Percentiles rank a stretch among this genome's conserved stretches.
phyloP scores from a whole-genome alignment of 208 protist genomes.

The Leishmania mexicana region DNA sequence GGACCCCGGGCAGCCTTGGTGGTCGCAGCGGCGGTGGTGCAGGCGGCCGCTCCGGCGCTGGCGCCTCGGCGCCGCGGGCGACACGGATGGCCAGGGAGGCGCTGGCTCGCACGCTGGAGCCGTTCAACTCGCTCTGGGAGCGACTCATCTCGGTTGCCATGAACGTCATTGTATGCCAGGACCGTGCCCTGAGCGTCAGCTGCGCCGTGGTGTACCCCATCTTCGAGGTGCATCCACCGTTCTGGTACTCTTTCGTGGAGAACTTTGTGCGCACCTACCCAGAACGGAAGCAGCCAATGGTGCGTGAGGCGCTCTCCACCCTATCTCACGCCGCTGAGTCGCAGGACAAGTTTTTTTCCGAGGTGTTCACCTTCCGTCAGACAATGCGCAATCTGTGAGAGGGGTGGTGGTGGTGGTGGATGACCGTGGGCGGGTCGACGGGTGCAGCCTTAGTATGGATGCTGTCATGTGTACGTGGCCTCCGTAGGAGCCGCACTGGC shows the following conservation, averaged over 20 bases:
- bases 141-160: constrained; percentile 75
- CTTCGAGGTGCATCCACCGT: constrained; percentile 81
- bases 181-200: constrained; percentile 72
- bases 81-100: constrained; percentile 42
- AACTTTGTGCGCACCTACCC: constrained; percentile 70
- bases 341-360: constrained; percentile 80
- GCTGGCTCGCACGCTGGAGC: constrained; percentile 65
- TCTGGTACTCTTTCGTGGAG: constrained; percentile 82
- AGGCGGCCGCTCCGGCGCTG: constrained; percentile 12
- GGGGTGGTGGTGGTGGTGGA: constrained; percentile 6
- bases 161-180: constrained; percentile 84
- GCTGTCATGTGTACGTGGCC: too few relatives aligned
- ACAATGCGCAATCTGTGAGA: constrained; percentile 56
- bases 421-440: neutral
- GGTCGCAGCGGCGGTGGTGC: constrained; percentile 23
- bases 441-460: neutral
- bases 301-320: constrained; percentile 69
- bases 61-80: constrained; percentile 20
- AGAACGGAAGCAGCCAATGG: constrained; percentile 52
- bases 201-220: constrained; percentile 80
- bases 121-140: constrained; percentile 69
- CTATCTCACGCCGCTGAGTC: constrained; percentile 69
- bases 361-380: constrained; percentile 81
- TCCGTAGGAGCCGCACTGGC: neutral
- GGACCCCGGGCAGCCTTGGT: constrained; percentile 38